Base-by-base conservation (phyloP, 2,329 filamentous ascomycete genomes). In the Beauveria sp. region DNA sequence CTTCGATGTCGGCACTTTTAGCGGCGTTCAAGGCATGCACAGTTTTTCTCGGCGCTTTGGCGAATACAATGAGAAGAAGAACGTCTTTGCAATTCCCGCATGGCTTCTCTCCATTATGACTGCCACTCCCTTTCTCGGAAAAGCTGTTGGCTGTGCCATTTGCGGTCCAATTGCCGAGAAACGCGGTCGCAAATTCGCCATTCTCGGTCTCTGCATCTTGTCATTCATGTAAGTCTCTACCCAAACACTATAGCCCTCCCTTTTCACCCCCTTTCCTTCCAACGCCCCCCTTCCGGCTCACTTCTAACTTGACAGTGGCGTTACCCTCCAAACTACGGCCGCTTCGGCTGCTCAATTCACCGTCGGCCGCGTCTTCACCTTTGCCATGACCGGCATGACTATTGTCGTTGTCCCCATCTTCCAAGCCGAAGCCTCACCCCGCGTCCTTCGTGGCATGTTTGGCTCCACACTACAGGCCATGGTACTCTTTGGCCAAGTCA, bases 401-500 rank as follows among this genome's bases (percentile, higher is more conserved):
- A 70, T 73, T 40, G 68, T 70, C 5, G 69, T 72, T 14, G 66
- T 73, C 1, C 71, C 71, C 16, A 70, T 71, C 43, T 72, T 69
- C 64, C 64, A 67, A 28, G 67, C 68, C 18, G 69, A 73, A 60
- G 65, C 63, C 0, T 62, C 69, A 0, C 70, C 70, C 1, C 65
- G 65, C 10, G 65, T 63, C 0, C 62, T 72, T 0, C 69, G 70
- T 1, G 70, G 70, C 45, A 65, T 72, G 62, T 63, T 72, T 16
- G 65, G 60, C 20, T 69, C 70, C 4, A 70, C 68, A 1, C 55
- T 72, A 12, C 70, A 72, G 49, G 56, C 70, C 28, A 67, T 69
- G 65, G 70, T 72, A 20, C 46, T 67, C 5, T 63, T 70, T 3
- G 70, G 70, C 8, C 60, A 68, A 24, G 26, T 70, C 5, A 61